Base-by-base conservation (phyloP, 805 yeast genomes). In the Candida cerambycidarum region DNA sequence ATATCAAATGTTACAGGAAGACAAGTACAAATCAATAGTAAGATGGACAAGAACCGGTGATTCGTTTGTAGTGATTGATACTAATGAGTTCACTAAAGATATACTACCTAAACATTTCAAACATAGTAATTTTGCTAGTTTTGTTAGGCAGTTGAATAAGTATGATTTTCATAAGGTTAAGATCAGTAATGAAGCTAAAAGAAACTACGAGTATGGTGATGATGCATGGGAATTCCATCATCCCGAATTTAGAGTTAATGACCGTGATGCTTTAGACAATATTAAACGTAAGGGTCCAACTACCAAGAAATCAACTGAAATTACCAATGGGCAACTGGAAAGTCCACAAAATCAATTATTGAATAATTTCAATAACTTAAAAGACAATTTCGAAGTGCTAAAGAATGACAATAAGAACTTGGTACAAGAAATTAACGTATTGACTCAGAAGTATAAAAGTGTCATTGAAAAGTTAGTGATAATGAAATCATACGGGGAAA, bases 111-210 rank as follows among this genome's bases (percentile, higher is more conserved):
- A 83, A 57, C 93, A 89, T 67, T 93, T 90, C 73, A 93, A 93
- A 62, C 99, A 93, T 65, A 84, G 87, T 47, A 92, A 93, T 61
- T 90, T 93, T 66, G 95, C 98, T 15, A 83, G 93, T 24, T 93
- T 93, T 73, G 98, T 93, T 12, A 80, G 99, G 35, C 99, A 93
- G 61, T 73, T 93, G 55, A 93, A 93, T 73, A 93, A 93, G 65
- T 93, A 93, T 59, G 99, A 92, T 64, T 93, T 93, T 71, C 99
- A 93, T 71, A 93, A 93, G 67, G 95, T 93, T 34, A 87, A 92
- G 59, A 73, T 80, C 35, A 70, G 85, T 31, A 78, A 73, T 44
- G 89, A 82, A 52, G 85, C 79, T 47, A 76, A 75, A 53, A 59
- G 56, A 46, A 56, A 48, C 38, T 65, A 72, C 46, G 79, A 80